Conservation (phyloP, 257 asterid species). For the Datura wrightii region DNA sequence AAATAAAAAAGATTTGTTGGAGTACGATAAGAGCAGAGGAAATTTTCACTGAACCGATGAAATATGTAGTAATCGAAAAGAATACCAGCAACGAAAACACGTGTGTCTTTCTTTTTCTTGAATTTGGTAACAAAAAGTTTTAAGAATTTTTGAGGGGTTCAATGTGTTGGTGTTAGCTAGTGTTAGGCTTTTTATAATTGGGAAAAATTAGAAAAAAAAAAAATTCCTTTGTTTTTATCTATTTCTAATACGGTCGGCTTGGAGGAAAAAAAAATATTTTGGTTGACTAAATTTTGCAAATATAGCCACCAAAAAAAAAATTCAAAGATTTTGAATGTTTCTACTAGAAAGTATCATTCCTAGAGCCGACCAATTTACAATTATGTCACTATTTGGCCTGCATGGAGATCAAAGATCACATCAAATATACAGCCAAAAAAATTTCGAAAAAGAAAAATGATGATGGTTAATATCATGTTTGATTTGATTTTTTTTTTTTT, state of each 20-base stretch:
- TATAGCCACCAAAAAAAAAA: neutral
- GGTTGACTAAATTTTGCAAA: constrained; percentile 17
- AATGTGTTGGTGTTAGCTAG: neutral
- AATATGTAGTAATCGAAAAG: neutral
- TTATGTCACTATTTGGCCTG: constrained; percentile 27
- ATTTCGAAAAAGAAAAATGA: neutral
- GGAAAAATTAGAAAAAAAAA: neutral
- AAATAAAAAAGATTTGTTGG: no score
- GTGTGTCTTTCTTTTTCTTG: neutral
- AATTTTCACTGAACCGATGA: neutral
- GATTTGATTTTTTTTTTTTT: no score
- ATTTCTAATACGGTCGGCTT: neutral
- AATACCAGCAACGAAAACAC: neutral
- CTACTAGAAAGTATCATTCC: neutral
- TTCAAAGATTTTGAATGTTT: neutral
- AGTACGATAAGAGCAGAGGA: no score
- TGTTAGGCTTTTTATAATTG: constrained; percentile 12
- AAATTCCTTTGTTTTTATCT: neutral
- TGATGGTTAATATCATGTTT: neutral
- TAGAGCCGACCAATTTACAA: neutral
- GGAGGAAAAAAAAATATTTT: neutral
- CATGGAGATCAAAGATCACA: neutral
- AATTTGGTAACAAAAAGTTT: neutral
- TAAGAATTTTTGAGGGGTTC: neutral
- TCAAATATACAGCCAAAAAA: neutral